A percentile compares a stretch with the other conserved stretches of the same genome.
These are phyloP conservation scores for Marchantia polymorpha DNA, from an alignment of 225 moss, liverwort and hornwort genomes.

Conservation along the genomic window DNA sequence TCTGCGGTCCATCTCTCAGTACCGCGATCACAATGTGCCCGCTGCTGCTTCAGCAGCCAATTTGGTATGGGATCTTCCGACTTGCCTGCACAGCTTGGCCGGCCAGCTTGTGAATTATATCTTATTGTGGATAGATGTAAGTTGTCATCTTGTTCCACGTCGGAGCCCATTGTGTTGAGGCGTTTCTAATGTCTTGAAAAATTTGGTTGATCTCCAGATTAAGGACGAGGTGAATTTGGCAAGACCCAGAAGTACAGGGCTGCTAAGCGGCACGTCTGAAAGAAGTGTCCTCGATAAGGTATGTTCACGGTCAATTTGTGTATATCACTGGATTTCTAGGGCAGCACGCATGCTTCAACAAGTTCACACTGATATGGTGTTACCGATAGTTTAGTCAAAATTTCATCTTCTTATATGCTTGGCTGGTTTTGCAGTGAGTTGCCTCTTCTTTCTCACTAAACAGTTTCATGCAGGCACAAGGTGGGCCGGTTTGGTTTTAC, in stretches of 20 bases:
- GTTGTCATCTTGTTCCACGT: neutral
- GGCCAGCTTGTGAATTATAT: neutral
- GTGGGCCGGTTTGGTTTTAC: slow-evolving; percentile 37
- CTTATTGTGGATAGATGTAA: neutral
- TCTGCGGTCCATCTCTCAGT: slow-evolving; percentile 35
- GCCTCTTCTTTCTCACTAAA: neutral
- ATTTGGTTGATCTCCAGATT: slow-evolving; percentile 22
- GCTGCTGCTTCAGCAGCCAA: slow-evolving; percentile 18
- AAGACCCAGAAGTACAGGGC: slow-evolving; percentile 6
- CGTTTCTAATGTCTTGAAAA: neutral
- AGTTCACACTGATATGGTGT: neutral
- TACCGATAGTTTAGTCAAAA: neutral
- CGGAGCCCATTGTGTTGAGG: neutral
- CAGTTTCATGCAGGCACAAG: slow-evolving; percentile 26
- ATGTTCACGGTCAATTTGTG: neutral
- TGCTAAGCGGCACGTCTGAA: neutral
- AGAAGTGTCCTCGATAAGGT: slow-evolving; percentile 19
- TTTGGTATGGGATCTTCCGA: slow-evolving; percentile 5
- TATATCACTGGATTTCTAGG: neutral
- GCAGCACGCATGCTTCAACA: neutral
- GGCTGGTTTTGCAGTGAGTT: neutral
- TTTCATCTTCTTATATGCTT: neutral
- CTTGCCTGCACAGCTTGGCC: neutral
- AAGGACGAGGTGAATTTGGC: slow-evolving; percentile 32
- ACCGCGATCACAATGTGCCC: slow-evolving; percentile 11